Conservation (phyloP, 176 grass and related monocot genomes). For the Paspalum notatum region DNA sequence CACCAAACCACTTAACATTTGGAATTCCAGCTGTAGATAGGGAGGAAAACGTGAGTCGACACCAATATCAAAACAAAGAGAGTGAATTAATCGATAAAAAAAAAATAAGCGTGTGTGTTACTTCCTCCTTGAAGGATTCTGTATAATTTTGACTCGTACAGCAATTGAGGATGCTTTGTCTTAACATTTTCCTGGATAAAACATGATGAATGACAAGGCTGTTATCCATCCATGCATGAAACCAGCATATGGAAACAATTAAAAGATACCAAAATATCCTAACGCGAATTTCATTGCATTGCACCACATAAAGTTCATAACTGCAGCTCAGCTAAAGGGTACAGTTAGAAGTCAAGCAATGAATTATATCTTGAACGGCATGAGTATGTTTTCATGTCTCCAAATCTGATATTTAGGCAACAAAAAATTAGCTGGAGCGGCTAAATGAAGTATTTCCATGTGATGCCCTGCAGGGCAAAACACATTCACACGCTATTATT, state of each 20-base stretch:
- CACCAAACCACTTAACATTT: conserved; percentile 88
- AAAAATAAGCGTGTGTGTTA: conserved; percentile 37
- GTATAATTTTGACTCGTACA: conserved; percentile 82
- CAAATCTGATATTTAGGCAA: neutral
- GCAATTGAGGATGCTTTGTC: conserved; percentile 81
- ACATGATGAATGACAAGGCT: conserved; percentile 26
- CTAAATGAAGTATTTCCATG: neutral
- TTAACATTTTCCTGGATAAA: conserved; percentile 75
- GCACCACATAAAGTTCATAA: neutral
- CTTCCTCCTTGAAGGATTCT: conserved; percentile 91
- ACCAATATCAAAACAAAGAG: neutral
- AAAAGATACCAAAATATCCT: neutral
- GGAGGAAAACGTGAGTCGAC: conserved; percentile 18
- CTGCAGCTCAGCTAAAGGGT: neutral
- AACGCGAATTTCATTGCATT: neutral
- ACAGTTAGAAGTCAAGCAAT: neutral
- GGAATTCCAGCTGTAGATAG: conserved; percentile 66
- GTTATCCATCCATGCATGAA: conserved; percentile 5
- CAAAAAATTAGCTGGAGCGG: neutral
- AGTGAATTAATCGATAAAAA: neutral
- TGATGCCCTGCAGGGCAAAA: neutral
- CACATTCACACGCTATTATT: neutral
- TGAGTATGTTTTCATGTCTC: neutral
- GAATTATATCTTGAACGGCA: neutral
- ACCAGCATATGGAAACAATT: conserved; percentile 5